phyloP scores from a whole-genome alignment of 805 yeast genomes.

The Blastobotrys robertii region DNA sequence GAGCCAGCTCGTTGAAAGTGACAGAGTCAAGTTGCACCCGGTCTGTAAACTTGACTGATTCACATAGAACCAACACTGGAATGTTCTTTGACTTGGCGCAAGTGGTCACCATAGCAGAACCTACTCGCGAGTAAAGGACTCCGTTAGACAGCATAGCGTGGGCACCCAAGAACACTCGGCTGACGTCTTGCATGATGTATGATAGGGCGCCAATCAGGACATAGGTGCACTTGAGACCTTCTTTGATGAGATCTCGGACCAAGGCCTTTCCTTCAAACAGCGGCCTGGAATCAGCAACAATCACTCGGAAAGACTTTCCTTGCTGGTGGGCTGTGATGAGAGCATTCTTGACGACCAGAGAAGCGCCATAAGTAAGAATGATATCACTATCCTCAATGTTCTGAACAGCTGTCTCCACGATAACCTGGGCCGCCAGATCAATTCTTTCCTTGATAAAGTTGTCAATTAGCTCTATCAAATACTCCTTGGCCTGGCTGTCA shows the following conservation, averaged over 20 bases:
- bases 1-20: constrained; percentile 70
- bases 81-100: constrained; percentile 78
- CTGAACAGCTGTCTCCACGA: constrained; percentile 66
- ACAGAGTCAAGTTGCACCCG: constrained; percentile 95
- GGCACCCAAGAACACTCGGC: constrained; percentile 88
- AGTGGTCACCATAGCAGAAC: constrained; percentile 90
- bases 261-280: constrained; percentile 83
- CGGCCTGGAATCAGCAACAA: constrained; percentile 89
- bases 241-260: constrained; percentile 51
- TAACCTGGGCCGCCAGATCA: constrained; percentile 71
- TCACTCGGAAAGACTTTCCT: constrained; percentile 62
- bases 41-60: constrained; percentile 87
- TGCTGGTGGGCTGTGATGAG: constrained; percentile 52
- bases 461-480: constrained; percentile 59
- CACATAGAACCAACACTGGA: constrained; percentile 94
- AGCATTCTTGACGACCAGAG: constrained; percentile 69
- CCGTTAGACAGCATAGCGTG: constrained; percentile 97
- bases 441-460: constrained; percentile 77
- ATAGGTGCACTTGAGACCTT: constrained; percentile 66
- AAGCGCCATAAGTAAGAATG: constrained; percentile 79
- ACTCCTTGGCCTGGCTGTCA: constrained; percentile 56
- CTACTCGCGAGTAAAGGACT: constrained; percentile 83
- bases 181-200: constrained; percentile 75
- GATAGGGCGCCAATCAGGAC: constrained; percentile 71
- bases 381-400: constrained; percentile 72